Evolutionary conservation across 257 asterid genomes (phyloP), one percentile per base, ranked within the genome.

Genomic region (Capsicum baccatum): DNA sequence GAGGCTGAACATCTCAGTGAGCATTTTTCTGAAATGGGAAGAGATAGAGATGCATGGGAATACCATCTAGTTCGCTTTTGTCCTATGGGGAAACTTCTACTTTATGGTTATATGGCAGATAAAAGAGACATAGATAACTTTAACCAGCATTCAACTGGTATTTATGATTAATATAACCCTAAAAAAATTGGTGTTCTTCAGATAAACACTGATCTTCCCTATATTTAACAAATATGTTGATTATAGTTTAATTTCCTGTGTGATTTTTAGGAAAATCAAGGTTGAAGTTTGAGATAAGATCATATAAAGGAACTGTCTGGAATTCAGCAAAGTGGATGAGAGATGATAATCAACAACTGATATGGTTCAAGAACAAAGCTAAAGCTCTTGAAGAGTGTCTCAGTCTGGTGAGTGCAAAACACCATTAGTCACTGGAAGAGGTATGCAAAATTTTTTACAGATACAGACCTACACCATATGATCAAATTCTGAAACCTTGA

Each of bases 81-180:
- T 84, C 60, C 89, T 60, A 90, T 89, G 63, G 89, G 89, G 11
- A 81, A 84, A 47, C 90, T 90, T 16, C 85, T 78, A 33, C 86
- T 89, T 19, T 89, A 85, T 81, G 90, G 90, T 70, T 89, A 85
- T 48, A 85, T 89, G 86, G 91, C 91, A 3, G 89, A 89, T 39
- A 81, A 87, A 78, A 47, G 70, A 66, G 91, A 89, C 52, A 5
- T 89, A 14, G 91, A 89, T 21, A 4, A 13, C 73, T 89, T 85
- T 14, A 89, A 89, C 81, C 79, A 82, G 59, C 91, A 89, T 56
- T 78, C 86, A n/a, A 87, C 87, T 57, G 91, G 89, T 89, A 63
- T 80, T 26, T 80, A 50, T 68, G 33, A 42, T 70, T 47, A 33
- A 17, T 70, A 58, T 35, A 54, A 11, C 33, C 63, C 14, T 15